Conservation (phyloP, 2,329 filamentous ascomycete genomes). For the Pseudopyrenochaeta lycopersici region DNA sequence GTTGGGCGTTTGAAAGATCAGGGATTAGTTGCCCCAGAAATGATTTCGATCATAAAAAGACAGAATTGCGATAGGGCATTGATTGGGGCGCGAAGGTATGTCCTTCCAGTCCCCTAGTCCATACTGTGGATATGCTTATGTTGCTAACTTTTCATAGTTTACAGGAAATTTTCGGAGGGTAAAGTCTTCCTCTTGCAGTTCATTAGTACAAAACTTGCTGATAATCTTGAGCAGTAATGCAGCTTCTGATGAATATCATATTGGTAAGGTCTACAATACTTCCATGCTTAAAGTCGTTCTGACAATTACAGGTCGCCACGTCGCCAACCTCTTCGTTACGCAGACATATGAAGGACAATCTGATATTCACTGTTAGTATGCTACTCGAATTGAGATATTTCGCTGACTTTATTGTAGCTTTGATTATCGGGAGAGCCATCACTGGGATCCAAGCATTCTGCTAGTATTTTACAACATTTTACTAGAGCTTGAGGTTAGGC, state of each 20-base stretch:
- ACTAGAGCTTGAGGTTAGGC: no score
- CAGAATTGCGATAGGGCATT: constrained; percentile 96
- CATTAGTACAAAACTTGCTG: no score
- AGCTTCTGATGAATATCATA: constrained; percentile 96
- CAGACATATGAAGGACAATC: constrained; percentile 99
- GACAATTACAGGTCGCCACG: constrained; percentile 62
- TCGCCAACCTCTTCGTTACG: constrained; percentile 94
- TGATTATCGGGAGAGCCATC: constrained; percentile 62
- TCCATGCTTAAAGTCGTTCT: no score
- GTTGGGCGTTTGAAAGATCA: constrained; percentile 93
- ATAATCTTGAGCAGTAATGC: constrained; percentile 72
- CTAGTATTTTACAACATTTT: constrained; percentile 46
- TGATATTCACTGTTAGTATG: constrained; percentile 87
- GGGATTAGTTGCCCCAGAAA: constrained; percentile 87
- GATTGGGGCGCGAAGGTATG: constrained; percentile 73
- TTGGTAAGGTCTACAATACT: constrained; percentile 67
- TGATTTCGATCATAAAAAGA: constrained; percentile 96
- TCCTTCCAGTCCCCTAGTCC: constrained; percentile 7
- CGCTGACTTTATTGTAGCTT: constrained; percentile 49
- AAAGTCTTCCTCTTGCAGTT: no score
- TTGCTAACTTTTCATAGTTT: constrained; percentile 60
- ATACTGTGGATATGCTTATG: neutral
- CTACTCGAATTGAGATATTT: constrained; percentile 1
- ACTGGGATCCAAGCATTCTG: constrained; percentile 81
- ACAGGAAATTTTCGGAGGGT: constrained; percentile 87